phyloP scores from a whole-genome alignment of 2,329 filamentous ascomycete genomes.

The Botrytis porri region DNA sequence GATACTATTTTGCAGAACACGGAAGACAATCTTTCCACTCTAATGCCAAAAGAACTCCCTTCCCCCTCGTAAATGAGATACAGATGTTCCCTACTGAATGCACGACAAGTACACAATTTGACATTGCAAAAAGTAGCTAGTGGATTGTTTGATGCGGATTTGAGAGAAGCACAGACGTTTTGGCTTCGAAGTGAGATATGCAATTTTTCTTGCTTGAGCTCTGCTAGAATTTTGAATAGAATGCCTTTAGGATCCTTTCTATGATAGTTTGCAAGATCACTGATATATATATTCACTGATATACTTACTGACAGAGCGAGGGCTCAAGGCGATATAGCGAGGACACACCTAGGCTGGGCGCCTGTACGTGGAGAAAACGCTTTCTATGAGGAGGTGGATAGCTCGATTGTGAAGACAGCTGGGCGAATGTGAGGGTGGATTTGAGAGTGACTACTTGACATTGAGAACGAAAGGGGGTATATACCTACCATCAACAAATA shows the following conservation, averaged over 20 bases:
- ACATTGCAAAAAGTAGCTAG: not conserved
- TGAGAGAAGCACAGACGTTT: not conserved
- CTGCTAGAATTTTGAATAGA: not conserved
- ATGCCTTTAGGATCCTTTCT: no score
- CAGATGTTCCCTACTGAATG: not conserved
- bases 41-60: not conserved
- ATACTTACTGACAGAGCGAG: fast-evolving
- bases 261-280: no score
- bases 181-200: not conserved
- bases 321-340: not conserved
- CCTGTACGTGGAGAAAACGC: not conserved
- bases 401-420: not conserved
- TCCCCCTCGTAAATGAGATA: not conserved
- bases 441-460: not conserved
- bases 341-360: not conserved
- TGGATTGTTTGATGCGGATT: not conserved
- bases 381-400: not conserved
- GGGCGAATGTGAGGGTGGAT: not conserved
- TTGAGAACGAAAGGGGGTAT: not conserved
- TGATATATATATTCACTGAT: no score
- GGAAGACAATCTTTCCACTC: no score
- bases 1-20: not conserved
- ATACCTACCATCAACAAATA: not conserved
- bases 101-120: no score
- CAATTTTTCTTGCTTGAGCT: not conserved